Evolutionary conservation across 23 red algal genomes (phyloP), one percentile per base, ranked within the genome.

Genomic region (Pyropia yezoensis): DNA sequence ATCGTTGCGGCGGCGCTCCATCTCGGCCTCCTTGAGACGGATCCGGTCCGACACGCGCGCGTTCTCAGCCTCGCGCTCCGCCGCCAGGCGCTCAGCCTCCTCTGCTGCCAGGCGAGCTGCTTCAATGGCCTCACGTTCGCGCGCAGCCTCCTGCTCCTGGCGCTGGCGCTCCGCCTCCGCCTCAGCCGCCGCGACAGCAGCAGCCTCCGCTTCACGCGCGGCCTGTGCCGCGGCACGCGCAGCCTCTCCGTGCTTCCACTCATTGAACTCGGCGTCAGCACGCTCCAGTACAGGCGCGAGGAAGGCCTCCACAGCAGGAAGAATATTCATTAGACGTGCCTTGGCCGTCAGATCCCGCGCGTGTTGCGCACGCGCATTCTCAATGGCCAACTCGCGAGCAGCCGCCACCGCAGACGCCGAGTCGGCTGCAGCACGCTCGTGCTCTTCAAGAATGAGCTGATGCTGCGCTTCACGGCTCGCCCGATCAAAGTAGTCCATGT

Each of bases 401-500:
- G 74, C 75, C 47, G 57, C 32, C 49, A 73, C 74, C 19, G 70
- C 57, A 57, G 57, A 59, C 34, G 76, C 52, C 54, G 70, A 52
- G 8, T 66, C 64, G 58, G 50, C 69, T 26, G 69, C 71, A 34
- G 79, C 78, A 34, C 67, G 71, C 52, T 72, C 86, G 22, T 90
- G 76, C 51, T 59, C 26, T 14, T 71, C 76, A 18, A 52, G 19
- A 25, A 77, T 47, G 9, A 81, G 33, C 39, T 83, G 72, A 72
- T 83, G 67, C 60, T 98, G 74, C 55, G 57, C 64, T 65, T 98
- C 94, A 54, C 79, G 74, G 14, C 57, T 63, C 24, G 94, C 79
- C 39, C 94, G 85, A 21, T 91, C 80, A 49, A 87, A 72, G 54
- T 91, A 89, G 67, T 98, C 88, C 45, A 98, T 66, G 29, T 85